Evolutionary conservation across 2,329 filamentous ascomycete genomes (phyloP), one percentile per base, ranked within the genome.

Genomic region (Botrytis cinerea): DNA sequence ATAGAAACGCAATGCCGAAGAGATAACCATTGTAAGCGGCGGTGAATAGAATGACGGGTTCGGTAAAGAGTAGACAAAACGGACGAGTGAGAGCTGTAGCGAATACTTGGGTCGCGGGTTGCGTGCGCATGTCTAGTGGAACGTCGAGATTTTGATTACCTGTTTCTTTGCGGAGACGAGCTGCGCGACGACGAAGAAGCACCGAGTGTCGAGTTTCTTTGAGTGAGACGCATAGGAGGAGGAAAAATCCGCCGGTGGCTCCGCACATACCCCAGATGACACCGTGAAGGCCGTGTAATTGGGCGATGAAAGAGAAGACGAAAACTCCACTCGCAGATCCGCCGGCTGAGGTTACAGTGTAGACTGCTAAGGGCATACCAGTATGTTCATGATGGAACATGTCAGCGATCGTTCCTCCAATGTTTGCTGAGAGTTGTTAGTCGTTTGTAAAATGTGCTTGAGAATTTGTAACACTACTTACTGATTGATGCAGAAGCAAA

Each of bases 371-470:
- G 4, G 70, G 70, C 60, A 71, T 71, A 51, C 70, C 70, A n/a
- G 70, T 71, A 6, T 57, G 70, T 43, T 71, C 57, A 5, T 71
- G 70, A 45, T 74, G 43, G 45, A 57, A 62, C 70, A 84, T 84
- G 77, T 89, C 87, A 3, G 83, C 81, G 57, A 89, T 80, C 1
- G 86, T 83, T 1, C 87, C 87, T 0, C 84, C 81, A 16, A 71
- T 71, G 3, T 71, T 71, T 18, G 70, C 70, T 71, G 35, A 32
- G 35, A 28, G 18, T 40, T 43, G 45, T 71, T 71, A 71, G 45
- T 22, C n/a, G 18, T 1, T 32, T 16, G 22, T 40, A 12, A 6
- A 32, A 20, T 22, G 4, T 9, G 8, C 2, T 68, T 2, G n/a
- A 64, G 4, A 7, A 35, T 25, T 28, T 12, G 32, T 12, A 57